These are phyloP conservation scores for Fusarium veterinarium DNA, from an alignment of 2,329 filamentous ascomycete genomes.

Conservation along the genomic window DNA sequence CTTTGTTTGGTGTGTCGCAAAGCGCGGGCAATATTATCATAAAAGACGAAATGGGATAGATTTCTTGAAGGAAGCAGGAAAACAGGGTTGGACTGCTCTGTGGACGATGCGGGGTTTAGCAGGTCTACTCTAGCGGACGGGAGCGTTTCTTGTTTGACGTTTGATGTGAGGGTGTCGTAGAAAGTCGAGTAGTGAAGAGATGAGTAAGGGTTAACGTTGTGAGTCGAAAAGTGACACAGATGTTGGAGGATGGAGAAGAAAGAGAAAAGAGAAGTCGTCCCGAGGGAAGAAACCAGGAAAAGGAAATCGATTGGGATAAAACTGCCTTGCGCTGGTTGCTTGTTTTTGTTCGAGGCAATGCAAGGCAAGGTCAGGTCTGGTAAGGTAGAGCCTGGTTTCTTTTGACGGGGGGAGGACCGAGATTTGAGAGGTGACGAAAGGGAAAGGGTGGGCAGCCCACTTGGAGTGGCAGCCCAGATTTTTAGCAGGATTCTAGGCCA, in stretches of 20 bases:
- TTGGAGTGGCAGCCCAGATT: conserved; percentile 39
- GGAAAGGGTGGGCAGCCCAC: conserved; percentile 41
- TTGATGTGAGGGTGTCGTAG: conserved; percentile 27
- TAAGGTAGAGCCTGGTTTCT: conserved; percentile 39
- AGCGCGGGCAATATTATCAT: conserved; percentile 31
- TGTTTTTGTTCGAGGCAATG: conserved; percentile 21
- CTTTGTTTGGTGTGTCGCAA: conserved; percentile 21
- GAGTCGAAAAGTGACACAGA: conserved; percentile 15
- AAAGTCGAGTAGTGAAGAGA: conserved; percentile 27
- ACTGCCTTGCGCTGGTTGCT: conserved; percentile 33
- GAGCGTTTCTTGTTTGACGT: conserved; percentile 28
- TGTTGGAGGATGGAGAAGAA: background rate
- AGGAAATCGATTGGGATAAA: conserved; percentile 33
- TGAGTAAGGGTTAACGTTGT: background rate
- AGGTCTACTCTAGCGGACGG: conserved; percentile 34
- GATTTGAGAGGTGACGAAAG: conserved; percentile 40
- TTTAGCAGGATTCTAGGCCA: conserved; percentile 43
- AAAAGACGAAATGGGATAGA: conserved; percentile 1
- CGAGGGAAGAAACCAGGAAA: conserved; percentile 27
- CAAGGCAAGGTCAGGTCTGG: background rate
- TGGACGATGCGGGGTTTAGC: conserved; percentile 43
- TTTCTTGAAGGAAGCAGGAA: conserved; percentile 14
- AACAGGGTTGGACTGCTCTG: conserved; percentile 28
- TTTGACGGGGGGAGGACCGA: conserved; percentile 36
- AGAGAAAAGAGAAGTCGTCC: conserved; percentile 19